These are phyloP conservation scores for Thelonectria discophora DNA, from an alignment of 2,329 filamentous ascomycete species.

Conservation along the genomic window DNA sequence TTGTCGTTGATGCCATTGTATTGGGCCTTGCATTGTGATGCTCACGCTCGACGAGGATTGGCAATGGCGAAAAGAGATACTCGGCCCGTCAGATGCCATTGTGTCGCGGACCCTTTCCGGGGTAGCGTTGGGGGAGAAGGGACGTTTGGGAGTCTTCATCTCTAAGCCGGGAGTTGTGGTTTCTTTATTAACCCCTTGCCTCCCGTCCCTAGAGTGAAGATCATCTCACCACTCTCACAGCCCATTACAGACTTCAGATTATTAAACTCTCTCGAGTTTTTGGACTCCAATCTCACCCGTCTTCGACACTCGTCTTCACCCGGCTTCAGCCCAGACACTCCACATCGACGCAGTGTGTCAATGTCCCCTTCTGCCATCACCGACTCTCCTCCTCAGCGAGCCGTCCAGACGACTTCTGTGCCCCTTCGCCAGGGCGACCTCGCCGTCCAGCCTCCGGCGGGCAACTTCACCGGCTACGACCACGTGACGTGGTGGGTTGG, in stretches of 20 bases:
- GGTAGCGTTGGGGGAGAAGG: conserved; percentile 24
- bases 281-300: not conserved
- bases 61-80: conserved; percentile 21
- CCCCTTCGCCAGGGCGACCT: conserved; percentile 57
- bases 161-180: conserved; percentile 36
- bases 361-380: conserved; percentile 70
- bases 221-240: conserved; percentile 5
- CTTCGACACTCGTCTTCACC: conserved; percentile 6
- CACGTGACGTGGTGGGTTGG: conserved; percentile 96
- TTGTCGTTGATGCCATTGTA: conserved; percentile 35
- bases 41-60: conserved; percentile 16
- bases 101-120: conserved; percentile 42
- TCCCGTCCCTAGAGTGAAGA: conserved; percentile 18
- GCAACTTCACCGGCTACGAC: conserved; percentile 84
- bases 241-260: not conserved
- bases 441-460: conserved; percentile 59
- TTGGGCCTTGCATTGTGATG: conserved; percentile 14
- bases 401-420: conserved; percentile 47
- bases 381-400: conserved; percentile 57
- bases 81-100: conserved; percentile 41
- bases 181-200: conserved; percentile 38
- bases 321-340: conserved; percentile 16
- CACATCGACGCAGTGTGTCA: conserved; percentile 38
- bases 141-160: conserved; percentile 23
- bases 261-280: not conserved